phyloP scores from a whole-genome alignment of 1,139 yeast species.

The Geotrichum citri-aurantii region DNA sequence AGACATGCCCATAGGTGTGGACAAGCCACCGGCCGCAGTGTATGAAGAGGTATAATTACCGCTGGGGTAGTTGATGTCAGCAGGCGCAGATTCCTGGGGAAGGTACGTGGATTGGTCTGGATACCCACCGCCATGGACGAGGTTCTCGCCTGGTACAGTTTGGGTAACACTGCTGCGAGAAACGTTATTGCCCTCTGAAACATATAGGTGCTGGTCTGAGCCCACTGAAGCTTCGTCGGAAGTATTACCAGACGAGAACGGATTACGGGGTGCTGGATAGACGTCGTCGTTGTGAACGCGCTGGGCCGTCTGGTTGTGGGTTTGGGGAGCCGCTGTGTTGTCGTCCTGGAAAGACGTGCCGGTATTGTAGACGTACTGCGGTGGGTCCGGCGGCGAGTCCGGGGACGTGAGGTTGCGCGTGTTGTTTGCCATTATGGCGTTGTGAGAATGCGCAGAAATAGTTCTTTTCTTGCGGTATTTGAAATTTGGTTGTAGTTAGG shows the following conservation, averaged over 20 bases:
- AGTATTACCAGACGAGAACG: conserved; percentile 6
- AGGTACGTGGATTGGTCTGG: conserved; percentile 13
- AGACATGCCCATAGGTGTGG: conserved; percentile 14
- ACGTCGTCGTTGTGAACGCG: neutral
- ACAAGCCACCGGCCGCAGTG: neutral
- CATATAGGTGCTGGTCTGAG: conserved; percentile 16
- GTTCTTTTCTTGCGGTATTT: neutral
- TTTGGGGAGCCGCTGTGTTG: neutral
- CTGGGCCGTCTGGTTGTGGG: neutral
- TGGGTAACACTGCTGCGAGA: conserved; percentile 5
- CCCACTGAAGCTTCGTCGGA: conserved; percentile 16
- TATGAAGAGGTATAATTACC: neutral
- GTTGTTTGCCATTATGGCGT: neutral
- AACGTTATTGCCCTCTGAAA: neutral
- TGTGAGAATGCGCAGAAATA: neutral
- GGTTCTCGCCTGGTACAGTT: neutral
- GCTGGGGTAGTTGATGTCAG: neutral
- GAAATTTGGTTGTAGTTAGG: neutral
- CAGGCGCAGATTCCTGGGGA: conserved; percentile 13
- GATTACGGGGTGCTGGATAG: conserved; percentile 5
- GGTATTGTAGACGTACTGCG: neutral
- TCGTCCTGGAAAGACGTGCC: neutral
- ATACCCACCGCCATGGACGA: neutral
- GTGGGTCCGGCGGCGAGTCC: neutral
- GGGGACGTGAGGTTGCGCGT: conserved; percentile 12